phyloP scores from a whole-genome alignment of 208 protist species.

The Leishmania lainsoni region DNA sequence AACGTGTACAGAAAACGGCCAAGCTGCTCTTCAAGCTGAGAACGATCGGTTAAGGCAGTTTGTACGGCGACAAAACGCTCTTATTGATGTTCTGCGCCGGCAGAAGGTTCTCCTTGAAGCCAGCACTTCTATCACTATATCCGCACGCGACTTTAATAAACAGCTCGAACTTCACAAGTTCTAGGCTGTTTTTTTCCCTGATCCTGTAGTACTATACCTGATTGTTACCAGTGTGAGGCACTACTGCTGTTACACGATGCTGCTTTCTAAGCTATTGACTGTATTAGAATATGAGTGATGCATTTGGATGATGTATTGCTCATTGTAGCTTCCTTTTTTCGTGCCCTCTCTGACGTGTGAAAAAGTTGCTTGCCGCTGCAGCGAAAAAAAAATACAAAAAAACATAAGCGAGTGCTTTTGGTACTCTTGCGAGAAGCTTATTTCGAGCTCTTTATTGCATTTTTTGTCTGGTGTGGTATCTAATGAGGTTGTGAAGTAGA shows the following conservation, averaged over 20 bases:
- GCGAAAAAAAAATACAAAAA: background rate
- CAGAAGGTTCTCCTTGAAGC: slow-evolving; percentile 95
- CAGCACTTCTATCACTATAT: slow-evolving; percentile 65
- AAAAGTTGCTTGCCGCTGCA: background rate
- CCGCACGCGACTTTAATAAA: slow-evolving; percentile 73
- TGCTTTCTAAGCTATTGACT: background rate
- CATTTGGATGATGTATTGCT: background rate
- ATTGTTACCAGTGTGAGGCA: background rate
- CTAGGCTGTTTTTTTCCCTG: background rate
- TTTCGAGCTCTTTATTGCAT: background rate
- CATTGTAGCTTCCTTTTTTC: background rate
- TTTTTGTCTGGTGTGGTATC: background rate
- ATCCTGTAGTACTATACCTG: no score
- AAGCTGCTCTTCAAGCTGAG: slow-evolving; percentile 10
- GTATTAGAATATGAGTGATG: background rate
- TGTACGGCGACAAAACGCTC: slow-evolving; percentile 90
- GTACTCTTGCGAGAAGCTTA: background rate
- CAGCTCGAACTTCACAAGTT: slow-evolving; percentile 16
- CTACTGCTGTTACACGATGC: background rate
- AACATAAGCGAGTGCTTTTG: background rate
- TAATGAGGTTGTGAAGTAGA: background rate
- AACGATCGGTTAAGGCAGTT: slow-evolving; percentile 81
- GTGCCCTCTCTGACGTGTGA: background rate
- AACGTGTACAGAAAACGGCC: background rate
- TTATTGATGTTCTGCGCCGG: slow-evolving; percentile 92